phyloP scores from a whole-genome alignment of 176 grass and related monocot genomes.

The Urochloa ruziziensis region DNA sequence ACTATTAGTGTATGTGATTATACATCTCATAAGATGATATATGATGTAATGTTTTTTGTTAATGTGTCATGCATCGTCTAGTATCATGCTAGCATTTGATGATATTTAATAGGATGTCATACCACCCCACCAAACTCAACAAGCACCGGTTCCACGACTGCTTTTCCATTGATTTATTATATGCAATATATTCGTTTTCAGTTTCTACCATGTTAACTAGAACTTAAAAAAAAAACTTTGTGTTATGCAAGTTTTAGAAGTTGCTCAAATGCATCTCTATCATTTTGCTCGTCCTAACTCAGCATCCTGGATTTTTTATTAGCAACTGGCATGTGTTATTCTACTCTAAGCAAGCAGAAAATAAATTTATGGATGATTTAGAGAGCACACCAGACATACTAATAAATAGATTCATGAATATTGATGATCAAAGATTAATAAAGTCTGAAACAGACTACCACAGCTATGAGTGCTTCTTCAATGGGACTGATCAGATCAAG shows the following conservation, averaged over 20 bases:
- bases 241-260: neutral
- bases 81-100: neutral
- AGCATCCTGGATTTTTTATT: neutral
- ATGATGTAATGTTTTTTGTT: neutral
- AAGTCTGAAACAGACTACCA: neutral
- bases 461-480: neutral
- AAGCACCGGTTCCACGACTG: neutral
- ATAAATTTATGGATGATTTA: neutral
- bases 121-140: neutral
- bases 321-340: neutral
- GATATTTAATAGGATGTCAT: neutral
- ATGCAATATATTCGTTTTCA: neutral
- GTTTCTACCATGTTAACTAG: neutral
- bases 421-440: slow-evolving; percentile 8
- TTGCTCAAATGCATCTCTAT: neutral
- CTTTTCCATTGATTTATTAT: neutral
- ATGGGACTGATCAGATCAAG: neutral
- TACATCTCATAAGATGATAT: neutral
- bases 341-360: neutral
- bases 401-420: neutral
- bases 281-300: slow-evolving; percentile 5
- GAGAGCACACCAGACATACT: neutral
- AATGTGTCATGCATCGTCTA: neutral
- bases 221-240: neutral
- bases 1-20: neutral